phyloP scores from a whole-genome alignment of 352 stramenopile species.

The Phytophthora pini region DNA sequence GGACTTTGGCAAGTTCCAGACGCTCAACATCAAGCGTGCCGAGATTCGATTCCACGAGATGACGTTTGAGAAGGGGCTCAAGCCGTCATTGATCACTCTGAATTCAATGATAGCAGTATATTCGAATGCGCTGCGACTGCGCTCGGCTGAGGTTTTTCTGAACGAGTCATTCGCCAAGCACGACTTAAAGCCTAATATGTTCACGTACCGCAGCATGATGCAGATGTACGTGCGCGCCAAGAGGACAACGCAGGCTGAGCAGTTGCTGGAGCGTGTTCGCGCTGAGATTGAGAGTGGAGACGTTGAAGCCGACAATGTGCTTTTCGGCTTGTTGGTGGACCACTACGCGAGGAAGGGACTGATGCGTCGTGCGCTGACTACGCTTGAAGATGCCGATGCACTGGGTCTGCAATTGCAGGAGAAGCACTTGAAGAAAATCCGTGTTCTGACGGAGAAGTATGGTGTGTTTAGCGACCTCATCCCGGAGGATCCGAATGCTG shows the following conservation, averaged over 20 bases:
- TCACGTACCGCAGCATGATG: constrained; percentile 82
- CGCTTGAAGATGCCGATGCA: constrained; percentile 69
- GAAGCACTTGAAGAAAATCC: constrained; percentile 77
- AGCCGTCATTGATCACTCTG: constrained; percentile 61
- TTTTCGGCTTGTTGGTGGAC: constrained; percentile 77
- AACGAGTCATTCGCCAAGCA: constrained; percentile 56
- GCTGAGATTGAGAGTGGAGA: constrained; percentile 50
- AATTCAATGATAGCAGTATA: constrained; percentile 85
- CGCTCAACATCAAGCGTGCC: constrained; percentile 68
- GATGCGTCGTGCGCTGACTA: constrained; percentile 66
- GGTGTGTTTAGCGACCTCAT: constrained; percentile 83
- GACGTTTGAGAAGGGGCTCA: constrained; percentile 47
- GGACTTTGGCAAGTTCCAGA: constrained; percentile 79
- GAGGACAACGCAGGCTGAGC: constrained; percentile 60
- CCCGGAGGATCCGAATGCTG: constrained; percentile 74
- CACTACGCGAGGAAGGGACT: constrained; percentile 72
- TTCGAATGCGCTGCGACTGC: constrained; percentile 74
- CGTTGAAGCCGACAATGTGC: constrained; percentile 62
- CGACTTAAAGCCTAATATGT: constrained; percentile 52
- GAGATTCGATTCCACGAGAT: constrained; percentile 73
- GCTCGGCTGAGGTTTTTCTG: constrained; percentile 58
- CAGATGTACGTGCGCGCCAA: constrained; percentile 82
- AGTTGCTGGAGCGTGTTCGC: constrained; percentile 54
- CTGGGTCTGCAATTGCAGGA: constrained; percentile 59
- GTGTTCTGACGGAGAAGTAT: constrained; percentile 65